phyloP scores from a whole-genome alignment of 371 early-diverging fungal species.

The Mucor lusitanicus region DNA sequence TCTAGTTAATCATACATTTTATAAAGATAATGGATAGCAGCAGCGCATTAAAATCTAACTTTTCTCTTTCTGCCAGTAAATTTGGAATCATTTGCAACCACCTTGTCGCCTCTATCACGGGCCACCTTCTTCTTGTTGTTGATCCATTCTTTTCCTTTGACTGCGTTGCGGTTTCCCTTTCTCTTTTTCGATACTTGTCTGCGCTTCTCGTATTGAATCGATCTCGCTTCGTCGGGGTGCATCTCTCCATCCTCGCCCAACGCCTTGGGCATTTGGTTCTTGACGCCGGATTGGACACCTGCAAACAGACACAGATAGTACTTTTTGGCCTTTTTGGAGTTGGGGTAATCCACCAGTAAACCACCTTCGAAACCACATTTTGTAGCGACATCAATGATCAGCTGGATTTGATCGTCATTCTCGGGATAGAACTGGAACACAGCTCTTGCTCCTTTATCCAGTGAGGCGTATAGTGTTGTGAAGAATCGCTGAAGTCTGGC shows the following conservation, averaged over 20 bases:
- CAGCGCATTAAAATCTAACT: slow-evolving; percentile 67
- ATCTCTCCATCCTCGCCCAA: slow-evolving; percentile 74
- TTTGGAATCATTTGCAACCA: slow-evolving; percentile 90
- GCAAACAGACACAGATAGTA: slow-evolving; percentile 96
- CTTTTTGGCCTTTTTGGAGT: slow-evolving; percentile 96
- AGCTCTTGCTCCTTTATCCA: slow-evolving; percentile 90
- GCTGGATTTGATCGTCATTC: slow-evolving; percentile 92
- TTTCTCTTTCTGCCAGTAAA: slow-evolving; percentile 95
- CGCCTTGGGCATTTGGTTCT: slow-evolving; percentile 75
- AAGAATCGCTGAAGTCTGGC: slow-evolving; percentile 92
- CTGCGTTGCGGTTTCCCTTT: slow-evolving; percentile 54
- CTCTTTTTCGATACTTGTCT: slow-evolving; percentile 42
- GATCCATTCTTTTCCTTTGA: slow-evolving; percentile 92
- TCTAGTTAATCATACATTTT: no score
- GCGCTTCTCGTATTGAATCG: slow-evolving; percentile 41
- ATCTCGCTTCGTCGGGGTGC: slow-evolving; percentile 52
- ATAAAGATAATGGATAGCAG: background rate
- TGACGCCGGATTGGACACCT: slow-evolving; percentile 68
- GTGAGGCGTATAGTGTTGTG: slow-evolving; percentile 85
- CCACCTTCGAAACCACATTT: slow-evolving; percentile 97
- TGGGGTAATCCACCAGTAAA: slow-evolving; percentile 96
- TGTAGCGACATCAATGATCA: slow-evolving; percentile 88
- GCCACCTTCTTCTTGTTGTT: slow-evolving; percentile 89
- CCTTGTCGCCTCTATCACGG: slow-evolving; percentile 81
- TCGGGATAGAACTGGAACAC: slow-evolving; percentile 99